Evolutionary conservation across 805 yeast genomes (phyloP), one percentile per base, ranked within the genome.

Genomic region (Starmerella etchellsii): DNA sequence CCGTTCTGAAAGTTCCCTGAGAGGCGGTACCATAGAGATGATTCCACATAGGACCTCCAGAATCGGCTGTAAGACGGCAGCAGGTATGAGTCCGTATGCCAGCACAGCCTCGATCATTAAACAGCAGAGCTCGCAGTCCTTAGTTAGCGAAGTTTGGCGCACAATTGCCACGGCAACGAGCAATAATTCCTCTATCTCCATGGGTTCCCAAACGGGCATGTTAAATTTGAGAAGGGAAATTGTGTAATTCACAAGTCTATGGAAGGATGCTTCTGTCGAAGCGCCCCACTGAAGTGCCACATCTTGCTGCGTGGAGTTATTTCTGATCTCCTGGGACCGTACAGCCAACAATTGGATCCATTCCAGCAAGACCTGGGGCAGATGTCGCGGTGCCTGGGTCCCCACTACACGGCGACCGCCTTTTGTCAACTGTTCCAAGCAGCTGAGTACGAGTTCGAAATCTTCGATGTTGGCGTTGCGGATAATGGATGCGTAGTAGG

Each of bases 401-500:
- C 31, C 43, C 23, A 40, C 35, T 3, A 47, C 28, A 16, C 65
- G 60, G 3, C 54, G 42, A 3, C 81, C 81, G 43, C 69, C 62
- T 29, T 66, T 63, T 5, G 82, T 73, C 36, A 75, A 60, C 1
- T 58, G 52, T 28, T 58, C 57, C 28, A 79, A 51, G 4, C 74
- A 73, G 8, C 52, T 47, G 23, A 78, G 53, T 37, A 74, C 72
- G 16, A 68, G 50, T 34, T 67, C 71, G 46, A 73, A 67, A 46
- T 76, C 78, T 2, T 68, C 68, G 40, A 74, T 74, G 14, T 67
- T 48, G 28, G 63, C 48, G 15, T 65, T 52, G 43, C 77, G 69
- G 43, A 72, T 57, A 1, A 81, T 70, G 36, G 77, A 80, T 41
- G 70, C 64, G 56, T 76, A 83, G 57, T 76, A 80, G 39, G 69